A percentile compares a stretch with the other conserved stretches of the same genome.
phyloP scores from a whole-genome alignment of 179 eudicot genomes.

The Corrigiola litoralis region DNA sequence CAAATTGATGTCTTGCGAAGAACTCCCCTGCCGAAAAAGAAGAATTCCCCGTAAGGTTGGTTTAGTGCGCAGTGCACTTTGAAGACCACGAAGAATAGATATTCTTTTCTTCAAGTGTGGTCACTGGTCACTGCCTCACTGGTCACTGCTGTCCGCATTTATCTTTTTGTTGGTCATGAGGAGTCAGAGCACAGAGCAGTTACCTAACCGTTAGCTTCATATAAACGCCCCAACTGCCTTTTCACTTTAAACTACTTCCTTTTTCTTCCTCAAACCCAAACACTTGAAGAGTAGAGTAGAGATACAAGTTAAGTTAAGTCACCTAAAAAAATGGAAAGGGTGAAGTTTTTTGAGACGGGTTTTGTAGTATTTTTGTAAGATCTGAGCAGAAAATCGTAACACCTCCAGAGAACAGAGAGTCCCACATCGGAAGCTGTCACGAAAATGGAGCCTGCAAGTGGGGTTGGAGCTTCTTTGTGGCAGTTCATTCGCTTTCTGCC shows the following conservation, averaged over 20 bases:
- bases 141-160: not conserved
- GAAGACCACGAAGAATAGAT: no score
- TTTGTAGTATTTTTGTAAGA: not conserved
- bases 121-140: not conserved
- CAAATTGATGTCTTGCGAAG: no score
- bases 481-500: constrained; percentile 80
- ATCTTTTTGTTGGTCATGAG: no score
- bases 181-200: constrained; percentile 2
- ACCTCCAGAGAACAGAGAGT: no score
- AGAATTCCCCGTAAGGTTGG: no score
- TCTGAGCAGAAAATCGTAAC: no score
- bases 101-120: not conserved
- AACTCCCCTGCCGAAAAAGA: no score
- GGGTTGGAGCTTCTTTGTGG: constrained; percentile 67
- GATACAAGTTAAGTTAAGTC: no score
- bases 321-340: not conserved
- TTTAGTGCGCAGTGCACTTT: no score
- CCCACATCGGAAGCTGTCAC: not conserved
- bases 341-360: not conserved
- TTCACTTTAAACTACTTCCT: no score
- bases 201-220: constrained; percentile 7
- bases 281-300: not conserved
- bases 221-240: no score
- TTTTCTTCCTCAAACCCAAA: not conserved
- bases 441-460: constrained; percentile 79